A percentile compares a stretch with the other conserved stretches of the same genome.
Evolutionary conservation across 2,329 filamentous ascomycete genomes (phyloP).

Genomic region (Cytospora schulzeri): DNA sequence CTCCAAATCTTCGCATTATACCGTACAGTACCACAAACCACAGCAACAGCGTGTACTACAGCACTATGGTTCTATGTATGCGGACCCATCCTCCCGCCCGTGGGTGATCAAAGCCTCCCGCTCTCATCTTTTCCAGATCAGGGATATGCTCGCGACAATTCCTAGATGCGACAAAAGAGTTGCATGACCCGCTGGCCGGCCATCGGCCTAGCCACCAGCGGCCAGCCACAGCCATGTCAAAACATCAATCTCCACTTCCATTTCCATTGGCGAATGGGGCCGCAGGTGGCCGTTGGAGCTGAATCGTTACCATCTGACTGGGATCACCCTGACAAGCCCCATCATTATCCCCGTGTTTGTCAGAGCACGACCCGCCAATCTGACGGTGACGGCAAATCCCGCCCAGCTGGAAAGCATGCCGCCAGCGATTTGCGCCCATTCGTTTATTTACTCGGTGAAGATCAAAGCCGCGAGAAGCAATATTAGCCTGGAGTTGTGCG

Average conservation of each 20-base stretch:
- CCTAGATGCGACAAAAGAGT: constrained; percentile 12
- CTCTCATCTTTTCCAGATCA: neutral
- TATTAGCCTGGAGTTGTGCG: neutral
- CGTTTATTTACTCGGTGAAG: constrained; percentile 7
- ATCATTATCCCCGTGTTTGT: constrained; percentile 1
- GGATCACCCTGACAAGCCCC: constrained; percentile 19
- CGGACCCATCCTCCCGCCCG: constrained; percentile 15
- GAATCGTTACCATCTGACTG: constrained; percentile 21
- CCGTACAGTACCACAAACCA: too few relatives aligned
- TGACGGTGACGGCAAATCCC: constrained; percentile 25
- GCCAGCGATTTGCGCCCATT: neutral
- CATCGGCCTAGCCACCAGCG: neutral
- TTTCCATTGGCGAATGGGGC: constrained; percentile 1
- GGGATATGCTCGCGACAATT: constrained; percentile 21
- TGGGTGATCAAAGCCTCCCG: constrained; percentile 16
- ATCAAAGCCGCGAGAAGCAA: constrained; percentile 2
- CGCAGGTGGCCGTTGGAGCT: constrained; percentile 7
- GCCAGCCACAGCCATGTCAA: constrained; percentile 16
- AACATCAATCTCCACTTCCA: constrained; percentile 9
- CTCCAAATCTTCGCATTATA: neutral
- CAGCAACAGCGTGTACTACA: neutral
- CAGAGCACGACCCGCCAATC: constrained; percentile 19
- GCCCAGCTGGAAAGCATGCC: constrained; percentile 13
- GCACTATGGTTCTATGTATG: neutral
- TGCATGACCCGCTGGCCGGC: neutral